Conservation (phyloP, 2,329 filamentous ascomycete species). For the Apiospora aurea region DNA sequence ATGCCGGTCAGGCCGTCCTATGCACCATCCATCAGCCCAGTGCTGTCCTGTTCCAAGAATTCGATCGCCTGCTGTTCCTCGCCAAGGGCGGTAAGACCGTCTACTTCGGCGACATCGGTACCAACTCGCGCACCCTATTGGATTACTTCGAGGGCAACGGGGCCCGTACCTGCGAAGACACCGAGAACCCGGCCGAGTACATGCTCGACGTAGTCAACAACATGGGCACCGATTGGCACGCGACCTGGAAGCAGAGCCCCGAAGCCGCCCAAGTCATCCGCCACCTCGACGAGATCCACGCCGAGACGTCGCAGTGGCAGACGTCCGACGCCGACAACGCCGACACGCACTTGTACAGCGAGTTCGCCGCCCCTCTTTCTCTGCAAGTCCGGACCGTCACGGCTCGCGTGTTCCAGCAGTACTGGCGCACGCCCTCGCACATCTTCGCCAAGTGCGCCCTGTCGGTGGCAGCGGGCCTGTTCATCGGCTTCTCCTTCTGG, state of each 20-base stretch:
- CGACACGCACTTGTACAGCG: constrained; percentile 50
- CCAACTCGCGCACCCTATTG: constrained; percentile 54
- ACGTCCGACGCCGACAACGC: constrained; percentile 27
- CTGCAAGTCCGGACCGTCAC: constrained; percentile 71
- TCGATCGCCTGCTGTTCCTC: constrained; percentile 62
- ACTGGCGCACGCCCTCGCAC: constrained; percentile 82
- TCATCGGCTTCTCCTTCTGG: constrained; percentile 80
- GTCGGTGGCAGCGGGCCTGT: constrained; percentile 54
- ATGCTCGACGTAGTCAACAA: constrained; percentile 55
- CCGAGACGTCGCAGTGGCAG: constrained; percentile 12
- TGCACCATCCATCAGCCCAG: constrained; percentile 54
- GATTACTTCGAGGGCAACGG: constrained; percentile 67
- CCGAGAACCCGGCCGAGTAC: constrained; percentile 67
- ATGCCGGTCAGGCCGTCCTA: constrained; percentile 49
- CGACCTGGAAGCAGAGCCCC: constrained; percentile 57
- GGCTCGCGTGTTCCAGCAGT: constrained; percentile 78
- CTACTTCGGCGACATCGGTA: constrained; percentile 64
- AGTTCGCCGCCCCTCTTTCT: constrained; percentile 80
- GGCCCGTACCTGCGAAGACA: constrained; percentile 55
- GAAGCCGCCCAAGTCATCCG: constrained; percentile 45
- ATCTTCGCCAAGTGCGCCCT: constrained; percentile 76
- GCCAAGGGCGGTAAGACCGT: constrained; percentile 61
- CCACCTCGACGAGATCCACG: constrained; percentile 28
- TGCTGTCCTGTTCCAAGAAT: constrained; percentile 48
- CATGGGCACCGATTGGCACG: constrained; percentile 48